These are phyloP conservation scores for Sporobolomyces phaffii DNA, from an alignment of 768 basidiomycete genomes.

Conservation along the genomic window DNA sequence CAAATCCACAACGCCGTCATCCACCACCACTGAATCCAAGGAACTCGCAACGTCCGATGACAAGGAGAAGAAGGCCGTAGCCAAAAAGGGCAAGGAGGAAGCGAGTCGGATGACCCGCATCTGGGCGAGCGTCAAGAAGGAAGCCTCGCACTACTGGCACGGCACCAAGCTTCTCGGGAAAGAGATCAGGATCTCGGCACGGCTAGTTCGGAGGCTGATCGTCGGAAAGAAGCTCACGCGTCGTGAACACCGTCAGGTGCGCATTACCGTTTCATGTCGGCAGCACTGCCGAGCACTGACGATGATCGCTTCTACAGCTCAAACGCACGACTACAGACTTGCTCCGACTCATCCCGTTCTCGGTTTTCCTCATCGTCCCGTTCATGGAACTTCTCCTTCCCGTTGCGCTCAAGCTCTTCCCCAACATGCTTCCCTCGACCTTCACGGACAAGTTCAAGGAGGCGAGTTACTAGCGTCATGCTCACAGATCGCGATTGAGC, in stretches of 20 bases:
- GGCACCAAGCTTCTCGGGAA: conserved; percentile 88
- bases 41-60: conserved; percentile 11
- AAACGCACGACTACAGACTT: conserved; percentile 89
- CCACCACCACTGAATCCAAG: conserved; percentile 8
- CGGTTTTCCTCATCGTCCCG: conserved; percentile 87
- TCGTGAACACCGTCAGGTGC: conserved; percentile 84
- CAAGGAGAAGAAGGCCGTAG: conserved; percentile 24
- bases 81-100: conserved; percentile 26
- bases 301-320: conserved; percentile 54
- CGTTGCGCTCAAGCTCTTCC: conserved; percentile 92
- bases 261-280: conserved; percentile 12
- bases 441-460: conserved; percentile 96
- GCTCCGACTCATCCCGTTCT: conserved; percentile 86
- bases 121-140: conserved; percentile 93
- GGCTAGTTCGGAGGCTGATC: conserved; percentile 85
- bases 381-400: conserved; percentile 98
- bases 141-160: conserved; percentile 93
- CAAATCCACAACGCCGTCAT: background rate
- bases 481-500: too few species aligned
- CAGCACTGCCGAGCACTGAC: background rate
- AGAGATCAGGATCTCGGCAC: conserved; percentile 80
- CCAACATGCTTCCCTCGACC: conserved; percentile 96
- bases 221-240: conserved; percentile 86
- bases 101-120: conserved; percentile 50
- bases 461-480: conserved; percentile 50